Conservation (phyloP, 2,329 filamentous ascomycete species). For the Aspergillus neotritici region DNA sequence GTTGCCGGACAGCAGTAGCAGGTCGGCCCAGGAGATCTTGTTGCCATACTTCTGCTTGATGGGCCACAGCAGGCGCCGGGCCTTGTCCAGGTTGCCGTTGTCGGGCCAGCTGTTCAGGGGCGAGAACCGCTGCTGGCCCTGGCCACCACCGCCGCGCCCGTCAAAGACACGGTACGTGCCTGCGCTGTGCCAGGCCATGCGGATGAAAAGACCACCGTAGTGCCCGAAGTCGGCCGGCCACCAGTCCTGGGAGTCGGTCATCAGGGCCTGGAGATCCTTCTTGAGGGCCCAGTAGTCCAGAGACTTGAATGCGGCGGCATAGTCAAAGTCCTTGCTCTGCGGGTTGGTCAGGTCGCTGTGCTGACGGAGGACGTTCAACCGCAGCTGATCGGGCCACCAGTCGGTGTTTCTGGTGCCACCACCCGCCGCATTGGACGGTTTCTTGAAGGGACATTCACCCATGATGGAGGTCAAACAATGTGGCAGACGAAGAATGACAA, state of each 20-base stretch:
- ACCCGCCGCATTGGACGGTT: slow-evolving; percentile 42
- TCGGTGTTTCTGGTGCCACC: slow-evolving; percentile 63
- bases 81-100: slow-evolving; percentile 73
- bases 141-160: slow-evolving; percentile 67
- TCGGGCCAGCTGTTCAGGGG: slow-evolving; percentile 80
- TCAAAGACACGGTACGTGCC: slow-evolving; percentile 72
- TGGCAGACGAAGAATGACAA: too few species aligned
- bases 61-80: slow-evolving; percentile 70
- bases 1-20: slow-evolving; percentile 66
- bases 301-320: slow-evolving; percentile 64
- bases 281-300: slow-evolving; percentile 67
- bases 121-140: slow-evolving; percentile 72
- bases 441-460: slow-evolving; percentile 26
- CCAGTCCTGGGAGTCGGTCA: slow-evolving; percentile 75
- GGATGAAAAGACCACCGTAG: slow-evolving; percentile 74
- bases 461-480: slow-evolving; percentile 9
- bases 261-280: slow-evolving; percentile 64
- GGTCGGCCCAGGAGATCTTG: slow-evolving; percentile 76
- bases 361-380: slow-evolving; percentile 68
- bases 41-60: slow-evolving; percentile 81
- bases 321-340: slow-evolving; percentile 62
- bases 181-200: slow-evolving; percentile 75
- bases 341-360: slow-evolving; percentile 61
- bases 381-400: slow-evolving; percentile 68
- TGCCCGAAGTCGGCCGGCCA: slow-evolving; percentile 79